Conservation (phyloP, 805 yeast genomes). For the Nakazawaea anatomiae region DNA sequence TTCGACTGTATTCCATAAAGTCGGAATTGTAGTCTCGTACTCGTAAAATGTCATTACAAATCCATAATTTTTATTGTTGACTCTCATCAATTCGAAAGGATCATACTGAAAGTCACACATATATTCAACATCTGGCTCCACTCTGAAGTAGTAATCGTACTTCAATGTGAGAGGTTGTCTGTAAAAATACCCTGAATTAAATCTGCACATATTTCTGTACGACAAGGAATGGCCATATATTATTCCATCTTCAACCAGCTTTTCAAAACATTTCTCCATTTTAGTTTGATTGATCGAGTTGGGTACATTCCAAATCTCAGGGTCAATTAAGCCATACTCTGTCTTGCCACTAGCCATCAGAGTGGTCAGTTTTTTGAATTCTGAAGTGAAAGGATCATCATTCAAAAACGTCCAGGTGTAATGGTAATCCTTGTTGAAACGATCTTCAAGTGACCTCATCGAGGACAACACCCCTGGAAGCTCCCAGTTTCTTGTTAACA, state of each 20-base stretch:
- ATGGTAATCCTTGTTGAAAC: conserved; percentile 59
- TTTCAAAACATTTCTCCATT: conserved; percentile 39
- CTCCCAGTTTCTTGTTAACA: conserved; percentile 84
- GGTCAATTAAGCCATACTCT: conserved; percentile 60
- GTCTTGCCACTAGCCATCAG: conserved; percentile 63
- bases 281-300: conserved; percentile 54
- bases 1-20: conserved; percentile 74
- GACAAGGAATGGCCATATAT: conserved; percentile 62
- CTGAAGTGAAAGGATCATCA: conserved; percentile 62
- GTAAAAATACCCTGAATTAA: conserved; percentile 87
- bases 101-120: conserved; percentile 87
- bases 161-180: conserved; percentile 63
- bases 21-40: conserved; percentile 78
- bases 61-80: conserved; percentile 74
- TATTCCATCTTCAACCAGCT: conserved; percentile 40
- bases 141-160: conserved; percentile 91
- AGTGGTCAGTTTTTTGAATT: conserved; percentile 55
- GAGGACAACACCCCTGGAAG: conserved; percentile 65
- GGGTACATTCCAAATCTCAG: conserved; percentile 77
- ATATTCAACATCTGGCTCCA: conserved; percentile 88
- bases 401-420: conserved; percentile 80
- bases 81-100: conserved; percentile 77
- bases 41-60: conserved; percentile 82
- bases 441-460: conserved; percentile 73
- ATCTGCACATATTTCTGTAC: conserved; percentile 92